Evolutionary conservation across 345 rosid genomes (phyloP).

Genomic region (Populus ilicifolia): DNA sequence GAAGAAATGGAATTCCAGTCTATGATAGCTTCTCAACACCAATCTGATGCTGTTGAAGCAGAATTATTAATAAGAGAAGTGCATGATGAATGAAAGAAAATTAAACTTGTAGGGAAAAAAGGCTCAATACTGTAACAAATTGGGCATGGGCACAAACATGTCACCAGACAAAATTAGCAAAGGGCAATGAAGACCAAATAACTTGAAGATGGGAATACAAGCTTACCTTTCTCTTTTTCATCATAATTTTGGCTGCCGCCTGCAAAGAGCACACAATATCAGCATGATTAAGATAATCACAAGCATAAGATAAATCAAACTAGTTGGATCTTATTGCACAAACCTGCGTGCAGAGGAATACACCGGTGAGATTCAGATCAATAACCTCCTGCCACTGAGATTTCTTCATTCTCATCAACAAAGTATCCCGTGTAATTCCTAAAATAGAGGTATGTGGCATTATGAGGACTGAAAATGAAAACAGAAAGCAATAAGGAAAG

Average conservation of each 20-base stretch:
- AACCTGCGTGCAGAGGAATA: constrained; percentile 95
- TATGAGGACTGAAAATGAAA: neutral
- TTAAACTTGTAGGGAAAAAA: neutral
- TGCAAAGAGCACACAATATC: constrained; percentile 40
- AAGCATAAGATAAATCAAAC: constrained; percentile 11
- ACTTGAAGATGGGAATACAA: neutral
- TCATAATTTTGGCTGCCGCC: constrained; percentile 96
- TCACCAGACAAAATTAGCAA: neutral
- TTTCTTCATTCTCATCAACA: constrained; percentile 90
- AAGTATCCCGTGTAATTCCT: constrained; percentile 87
- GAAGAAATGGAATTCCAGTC: neutral
- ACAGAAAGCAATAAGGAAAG: neutral
- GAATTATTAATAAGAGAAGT: neutral
- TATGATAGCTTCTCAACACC: neutral
- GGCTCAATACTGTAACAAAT: neutral
- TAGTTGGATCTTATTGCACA: constrained; percentile 12
- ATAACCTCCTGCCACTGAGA: constrained; percentile 94
- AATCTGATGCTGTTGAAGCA: neutral
- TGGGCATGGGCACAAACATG: constrained; percentile 1
- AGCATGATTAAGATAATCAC: constrained; percentile 17
- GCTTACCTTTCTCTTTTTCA: constrained; percentile 80
- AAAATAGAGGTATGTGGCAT: constrained; percentile 17
- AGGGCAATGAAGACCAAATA: neutral
- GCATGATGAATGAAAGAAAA: constrained; percentile 1
- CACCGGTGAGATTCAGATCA: constrained; percentile 90